Evolutionary conservation across 177 flowering plant species (phyloP), one percentile per base, ranked within the genome.

Genomic region (Vitis hybrid): DNA sequence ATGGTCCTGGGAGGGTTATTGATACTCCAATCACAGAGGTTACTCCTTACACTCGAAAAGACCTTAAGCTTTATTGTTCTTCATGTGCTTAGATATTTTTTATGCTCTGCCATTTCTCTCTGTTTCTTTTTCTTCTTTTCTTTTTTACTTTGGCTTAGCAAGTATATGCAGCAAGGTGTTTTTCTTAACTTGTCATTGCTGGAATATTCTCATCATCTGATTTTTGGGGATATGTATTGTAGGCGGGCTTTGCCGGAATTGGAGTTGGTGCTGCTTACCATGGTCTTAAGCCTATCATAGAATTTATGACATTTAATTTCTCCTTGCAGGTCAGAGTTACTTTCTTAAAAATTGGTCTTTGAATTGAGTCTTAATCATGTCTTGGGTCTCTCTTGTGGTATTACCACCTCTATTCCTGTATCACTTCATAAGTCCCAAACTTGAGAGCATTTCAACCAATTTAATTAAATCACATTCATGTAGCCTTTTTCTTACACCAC

Each of bases 241-340:
- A 94, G 99, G 99, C 99, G 82, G 99, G 99, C 14, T 96, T 96
- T 82, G 63, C 98, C 71, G 99, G 99, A 64, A 94, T 96, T 78
- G 97, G 92, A 78, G 97, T 96, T 84, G 99, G 99, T 77, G 97
- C 99, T 52, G 99, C 99, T 64, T 94, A 89, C 81, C 68, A 90
- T 82, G 98, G 97, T 70, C 86, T 91, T 8, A 81, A 73, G 73
- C 99, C 99, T 73, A 85, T 96, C 53, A 78, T 96, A 13, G 99
- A 96, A 83, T 96, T 94, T 71, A 96, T 96, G 99, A 96, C 99
- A 24, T 94, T 96, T 74, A 96, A 96, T 79, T 96, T 96, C 84
- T 90, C 99, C 17, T 91, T 96, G 98, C 99, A 96, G 99, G 99
- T 96, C 52, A 71, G 76, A 62, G 6, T 38, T 58, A 66, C 5